Evolutionary conservation across 306 rosid species (phyloP), one percentile per base, ranked within the genome.

Genomic region (Lathyrus sativus): DNA sequence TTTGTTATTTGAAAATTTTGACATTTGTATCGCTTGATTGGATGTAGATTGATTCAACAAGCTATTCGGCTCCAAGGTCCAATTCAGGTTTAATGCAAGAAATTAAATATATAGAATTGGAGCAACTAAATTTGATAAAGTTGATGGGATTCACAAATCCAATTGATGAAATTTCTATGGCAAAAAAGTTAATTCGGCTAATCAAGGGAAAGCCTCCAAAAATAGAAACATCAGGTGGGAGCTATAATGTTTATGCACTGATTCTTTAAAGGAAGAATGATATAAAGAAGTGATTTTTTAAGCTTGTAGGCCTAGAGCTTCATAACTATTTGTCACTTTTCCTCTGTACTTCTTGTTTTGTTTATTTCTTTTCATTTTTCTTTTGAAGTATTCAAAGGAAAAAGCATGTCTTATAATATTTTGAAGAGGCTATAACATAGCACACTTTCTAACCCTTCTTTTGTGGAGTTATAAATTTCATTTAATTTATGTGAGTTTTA

Each of bases 11-110:
- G 11, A 7, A 67, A 24, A 58, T 73, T 28, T 19, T 64, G 31
- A 71, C 0, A 18, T 2, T 17, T 68, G 3, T 38, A 9, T 41
- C 11, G n/a, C n/a, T 33, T 49, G 49, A 22, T 57, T 42, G 56
- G 11, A 46, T 67, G 78, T 85, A 92, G 89, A 79, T 76, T 63
- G 95, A 87, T 74, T 69, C 76, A 0, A 38, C 46, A 26, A 58
- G 89, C 67, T 85, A 75, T 72, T 9, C 12, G 42, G 17, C 48
- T 17, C 73, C 60, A 2, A 35, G 1, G 14, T 53, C 59, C n/a
- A 42, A 56, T 54, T 72, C 61, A 46, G 10, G 65, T 57, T 50
- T 42, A 37, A 70, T 67, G 17, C 62, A 77, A 60, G 80, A 11
- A 22, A 55, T 54, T 24, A 68, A 31, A 65, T 63, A 76, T 39